These are phyloP conservation scores for Fusarium longipes DNA, from an alignment of 2,329 filamentous ascomycete genomes.

Conservation along the genomic window DNA sequence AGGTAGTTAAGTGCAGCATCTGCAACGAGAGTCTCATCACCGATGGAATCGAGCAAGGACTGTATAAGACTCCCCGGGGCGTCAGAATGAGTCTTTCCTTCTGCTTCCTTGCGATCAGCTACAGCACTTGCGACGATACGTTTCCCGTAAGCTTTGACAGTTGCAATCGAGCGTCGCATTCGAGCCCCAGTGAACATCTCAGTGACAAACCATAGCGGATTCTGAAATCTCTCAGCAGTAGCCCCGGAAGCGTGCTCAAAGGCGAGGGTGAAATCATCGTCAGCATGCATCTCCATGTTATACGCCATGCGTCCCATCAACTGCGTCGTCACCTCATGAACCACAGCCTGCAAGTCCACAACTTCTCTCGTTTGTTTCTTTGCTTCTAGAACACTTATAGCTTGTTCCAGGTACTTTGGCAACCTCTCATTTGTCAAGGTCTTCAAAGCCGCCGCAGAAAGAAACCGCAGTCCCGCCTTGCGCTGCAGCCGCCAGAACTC, in stretches of 20 bases:
- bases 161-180: conserved; percentile 61
- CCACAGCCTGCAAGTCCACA: conserved; percentile 68
- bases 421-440: conserved; percentile 67
- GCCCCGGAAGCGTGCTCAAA: conserved; percentile 72
- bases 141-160: conserved; percentile 66
- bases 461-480: conserved; percentile 69
- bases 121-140: conserved; percentile 67
- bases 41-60: conserved; percentile 67
- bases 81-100: conserved; percentile 25
- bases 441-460: conserved; percentile 67
- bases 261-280: conserved; percentile 68
- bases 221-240: conserved; percentile 72
- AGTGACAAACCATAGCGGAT: conserved; percentile 70
- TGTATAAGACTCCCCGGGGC: conserved; percentile 69
- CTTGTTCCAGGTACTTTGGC: conserved; percentile 63
- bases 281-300: conserved; percentile 73
- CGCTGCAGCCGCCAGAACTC: conserved; percentile 72
- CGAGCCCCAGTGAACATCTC: conserved; percentile 61
- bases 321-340: conserved; percentile 73
- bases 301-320: conserved; percentile 77
- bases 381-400: conserved; percentile 53
- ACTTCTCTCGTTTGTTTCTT: conserved; percentile 44
- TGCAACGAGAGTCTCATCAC: conserved; percentile 65
- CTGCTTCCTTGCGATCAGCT: conserved; percentile 44
- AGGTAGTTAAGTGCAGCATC: conserved; percentile 75